Evolutionary conservation across 441 rosid species (phyloP), one percentile per base, ranked within the genome.

Genomic region (Metrosideros polymorpha): DNA sequence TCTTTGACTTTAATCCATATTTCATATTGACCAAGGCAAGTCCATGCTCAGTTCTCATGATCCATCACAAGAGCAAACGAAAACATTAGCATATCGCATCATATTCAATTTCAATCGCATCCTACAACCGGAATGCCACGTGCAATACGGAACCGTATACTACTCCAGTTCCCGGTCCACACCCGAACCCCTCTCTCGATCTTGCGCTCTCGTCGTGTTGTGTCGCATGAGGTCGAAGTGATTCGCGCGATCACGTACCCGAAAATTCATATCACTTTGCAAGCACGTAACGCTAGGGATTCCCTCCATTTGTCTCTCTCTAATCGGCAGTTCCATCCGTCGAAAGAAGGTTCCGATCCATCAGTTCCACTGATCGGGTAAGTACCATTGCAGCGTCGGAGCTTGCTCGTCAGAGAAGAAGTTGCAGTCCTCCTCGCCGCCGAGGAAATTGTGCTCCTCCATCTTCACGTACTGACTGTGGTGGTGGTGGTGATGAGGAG

Each of bases 361-460:
- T 88, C 87, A 93, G 84, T 92, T 91, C 98, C 98, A 93, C 53
- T 93, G 95, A 51, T 95, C 96, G 5, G 95, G 85, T 50, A 92
- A 92, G 88, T 93, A 94, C 99, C 99, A 96, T 12, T 90, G 96
- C 76, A 96, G 95, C 32, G 91, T 89, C 18, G 99, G 98, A 12
- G 99, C 90, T 53, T 94, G 98, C 35, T 96, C 98, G 32, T 94
- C 98, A 3, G 96, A 92, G 92, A 94, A 96, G 92, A 94, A 93
- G 83, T 93, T 94, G 87, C 96, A 95, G 14, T 95, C 91, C 88
- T 97, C 99, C 12, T 96, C 98, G n/a, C 95, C 92, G 56, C 92
- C 88, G n/a, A 95, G 90, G 94, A 95, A 96, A 63, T 96, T 93
- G 42, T 94, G 94, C 59, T 94, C 97, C 84, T 96, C 99, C 92